Percentiles rank a stretch among this genome's conserved stretches.
Evolutionary conservation across 257 asterid genomes (phyloP).

Genomic region (Solanum corneliomulleri): DNA sequence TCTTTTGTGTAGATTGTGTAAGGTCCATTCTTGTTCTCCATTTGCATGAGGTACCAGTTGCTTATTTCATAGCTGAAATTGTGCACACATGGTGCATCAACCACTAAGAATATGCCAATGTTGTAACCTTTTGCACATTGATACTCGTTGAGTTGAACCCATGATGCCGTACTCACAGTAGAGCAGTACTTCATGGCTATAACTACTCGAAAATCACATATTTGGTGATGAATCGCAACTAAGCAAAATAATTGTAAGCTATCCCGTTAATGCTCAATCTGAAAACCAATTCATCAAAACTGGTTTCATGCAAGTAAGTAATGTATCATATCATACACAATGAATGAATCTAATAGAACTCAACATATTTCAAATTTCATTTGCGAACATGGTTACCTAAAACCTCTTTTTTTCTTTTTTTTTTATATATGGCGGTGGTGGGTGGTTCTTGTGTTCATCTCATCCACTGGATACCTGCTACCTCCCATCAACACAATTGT

Average conservation of each 20-base stretch:
- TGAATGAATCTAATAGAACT: too few species aligned
- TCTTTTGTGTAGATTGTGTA: slow-evolving; percentile 59
- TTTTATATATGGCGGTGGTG: background rate
- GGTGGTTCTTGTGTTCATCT: background rate
- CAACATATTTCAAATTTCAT: too few species aligned
- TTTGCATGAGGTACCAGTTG: background rate
- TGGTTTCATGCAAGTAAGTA: background rate
- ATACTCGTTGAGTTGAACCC: background rate
- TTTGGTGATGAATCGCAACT: background rate
- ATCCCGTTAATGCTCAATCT: background rate
- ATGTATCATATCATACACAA: background rate
- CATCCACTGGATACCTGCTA: background rate
- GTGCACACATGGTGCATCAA: background rate
- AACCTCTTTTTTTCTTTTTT: too few species aligned
- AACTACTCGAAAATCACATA: background rate
- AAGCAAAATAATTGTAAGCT: background rate
- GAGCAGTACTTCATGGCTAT: background rate
- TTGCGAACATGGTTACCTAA: background rate
- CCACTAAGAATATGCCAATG: background rate
- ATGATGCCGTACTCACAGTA: background rate
- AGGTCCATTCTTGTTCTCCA: slow-evolving; percentile 15
- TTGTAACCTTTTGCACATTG: background rate
- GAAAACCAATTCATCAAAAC: background rate
- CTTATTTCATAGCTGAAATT: background rate
- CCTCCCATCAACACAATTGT: background rate